These are phyloP conservation scores for Geum urbanum DNA, from an alignment of 306 rosid genomes.

Conservation along the genomic window DNA sequence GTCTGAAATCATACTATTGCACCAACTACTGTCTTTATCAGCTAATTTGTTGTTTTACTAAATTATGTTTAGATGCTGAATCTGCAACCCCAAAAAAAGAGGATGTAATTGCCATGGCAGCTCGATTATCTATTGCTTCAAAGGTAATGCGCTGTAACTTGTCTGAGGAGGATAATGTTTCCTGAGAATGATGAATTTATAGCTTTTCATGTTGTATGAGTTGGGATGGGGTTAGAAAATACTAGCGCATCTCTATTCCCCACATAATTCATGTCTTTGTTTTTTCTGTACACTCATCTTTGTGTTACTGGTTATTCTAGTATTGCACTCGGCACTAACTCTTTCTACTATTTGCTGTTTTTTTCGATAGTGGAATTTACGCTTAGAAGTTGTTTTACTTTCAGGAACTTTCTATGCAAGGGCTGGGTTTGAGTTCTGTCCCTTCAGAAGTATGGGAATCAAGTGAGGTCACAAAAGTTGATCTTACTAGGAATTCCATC, in stretches of 20 bases:
- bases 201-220: not conserved
- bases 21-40: not conserved
- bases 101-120: constrained; percentile 64
- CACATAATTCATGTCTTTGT: not conserved
- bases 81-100: constrained; percentile 47
- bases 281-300: not conserved
- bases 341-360: not conserved
- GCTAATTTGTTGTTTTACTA: constrained; percentile 19
- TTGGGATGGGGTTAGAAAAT: constrained; percentile 7
- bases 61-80: constrained; percentile 54
- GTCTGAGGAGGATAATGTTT: constrained; percentile 4
- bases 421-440: constrained; percentile 65
- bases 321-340: not conserved
- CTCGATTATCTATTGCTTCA: constrained; percentile 75
- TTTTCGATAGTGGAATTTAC: not conserved
- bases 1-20: not conserved
- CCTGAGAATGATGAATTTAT: not conserved
- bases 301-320: not conserved
- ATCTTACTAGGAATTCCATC: constrained; percentile 76
- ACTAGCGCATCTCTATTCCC: not conserved
- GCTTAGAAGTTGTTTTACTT: constrained; percentile 19
- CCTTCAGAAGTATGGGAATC: constrained; percentile 87
- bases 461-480: constrained; percentile 58
- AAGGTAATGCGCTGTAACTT: constrained; percentile 47
- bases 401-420: constrained; percentile 84